These are phyloP conservation scores for Friedmanniomyces simplex DNA, from an alignment of 495 filamentous ascomycete species.

Conservation along the genomic window DNA sequence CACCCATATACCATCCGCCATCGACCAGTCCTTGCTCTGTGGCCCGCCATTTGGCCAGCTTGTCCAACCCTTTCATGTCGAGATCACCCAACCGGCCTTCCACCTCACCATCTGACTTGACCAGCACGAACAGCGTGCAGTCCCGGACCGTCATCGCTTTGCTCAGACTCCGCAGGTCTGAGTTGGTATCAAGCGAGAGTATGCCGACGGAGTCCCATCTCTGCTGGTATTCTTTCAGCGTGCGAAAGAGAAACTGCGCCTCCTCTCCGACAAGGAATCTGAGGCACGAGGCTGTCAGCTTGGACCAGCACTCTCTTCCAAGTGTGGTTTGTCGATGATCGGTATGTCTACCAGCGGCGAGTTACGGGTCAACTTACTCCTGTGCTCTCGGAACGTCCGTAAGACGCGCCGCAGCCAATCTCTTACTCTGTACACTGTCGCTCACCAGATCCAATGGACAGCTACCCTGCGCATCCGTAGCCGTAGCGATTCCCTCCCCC, in stretches of 20 bases:
- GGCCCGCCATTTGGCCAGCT: conserved; percentile 57
- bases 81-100: conserved; percentile 77
- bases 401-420: background rate
- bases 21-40: conserved; percentile 52
- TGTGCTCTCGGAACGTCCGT: background rate
- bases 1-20: conserved; percentile 64
- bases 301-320: too few species aligned
- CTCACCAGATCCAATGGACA: conserved; percentile 15
- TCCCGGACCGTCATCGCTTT: conserved; percentile 82
- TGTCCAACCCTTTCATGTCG: conserved; percentile 68
- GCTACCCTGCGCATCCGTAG: conserved; percentile 12
- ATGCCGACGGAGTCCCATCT: conserved; percentile 17
- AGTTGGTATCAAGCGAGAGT: background rate
- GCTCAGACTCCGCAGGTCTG: background rate
- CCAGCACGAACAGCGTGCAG: conserved; percentile 65
- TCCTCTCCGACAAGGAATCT: background rate
- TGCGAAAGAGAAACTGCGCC: background rate
- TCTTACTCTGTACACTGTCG: background rate
- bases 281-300: background rate
- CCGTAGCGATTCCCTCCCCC: background rate
- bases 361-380: background rate
- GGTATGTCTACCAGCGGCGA: too few species aligned
- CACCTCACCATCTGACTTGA: conserved; percentile 42
- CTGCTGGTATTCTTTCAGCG: background rate
- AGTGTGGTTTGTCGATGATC: too few species aligned